phyloP scores from a whole-genome alignment of 2,329 filamentous ascomycete genomes.

The Pseudogymnoascus sp. region DNA sequence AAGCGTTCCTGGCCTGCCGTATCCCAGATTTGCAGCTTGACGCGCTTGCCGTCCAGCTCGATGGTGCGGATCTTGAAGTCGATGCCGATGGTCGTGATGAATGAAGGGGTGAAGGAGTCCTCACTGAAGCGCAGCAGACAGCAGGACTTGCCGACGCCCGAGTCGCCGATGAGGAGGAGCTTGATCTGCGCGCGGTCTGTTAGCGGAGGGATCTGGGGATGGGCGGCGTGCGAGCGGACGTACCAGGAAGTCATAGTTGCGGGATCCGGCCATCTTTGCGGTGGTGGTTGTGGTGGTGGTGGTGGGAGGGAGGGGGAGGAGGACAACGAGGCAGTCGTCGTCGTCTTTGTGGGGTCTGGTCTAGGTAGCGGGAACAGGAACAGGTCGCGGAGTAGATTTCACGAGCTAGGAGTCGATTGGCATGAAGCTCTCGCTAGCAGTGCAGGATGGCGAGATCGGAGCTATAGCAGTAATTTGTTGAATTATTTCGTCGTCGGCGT shows the following conservation, averaged over 20 bases:
- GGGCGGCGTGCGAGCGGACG: slow-evolving; percentile 27
- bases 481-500: not conserved
- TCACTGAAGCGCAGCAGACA: slow-evolving; percentile 95
- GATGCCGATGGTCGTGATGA: slow-evolving; percentile 99
- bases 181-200: slow-evolving; percentile 50
- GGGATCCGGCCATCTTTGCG: slow-evolving; percentile 75
- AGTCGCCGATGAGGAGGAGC: slow-evolving; percentile 99
- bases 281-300: not conserved
- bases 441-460: not conserved
- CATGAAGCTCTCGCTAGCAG: not conserved
- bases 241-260: slow-evolving; percentile 99
- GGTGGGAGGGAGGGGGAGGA: not conserved
- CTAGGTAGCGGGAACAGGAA: slow-evolving; percentile 5
- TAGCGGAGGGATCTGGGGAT: slow-evolving; percentile 18
- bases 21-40: slow-evolving; percentile 99
- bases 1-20: slow-evolving; percentile 97
- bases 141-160: slow-evolving; percentile 99
- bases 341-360: slow-evolving; percentile 4
- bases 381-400: slow-evolving; percentile 3
- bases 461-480: not conserved
- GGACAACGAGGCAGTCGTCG: slow-evolving; percentile 1
- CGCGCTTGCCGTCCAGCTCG: slow-evolving; percentile 95
- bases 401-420: not conserved
- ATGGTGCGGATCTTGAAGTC: slow-evolving; percentile 99
- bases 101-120: slow-evolving; percentile 98